Evolutionary conservation across 768 basidiomycete species (phyloP).

Genomic region (Boletus sp.): DNA sequence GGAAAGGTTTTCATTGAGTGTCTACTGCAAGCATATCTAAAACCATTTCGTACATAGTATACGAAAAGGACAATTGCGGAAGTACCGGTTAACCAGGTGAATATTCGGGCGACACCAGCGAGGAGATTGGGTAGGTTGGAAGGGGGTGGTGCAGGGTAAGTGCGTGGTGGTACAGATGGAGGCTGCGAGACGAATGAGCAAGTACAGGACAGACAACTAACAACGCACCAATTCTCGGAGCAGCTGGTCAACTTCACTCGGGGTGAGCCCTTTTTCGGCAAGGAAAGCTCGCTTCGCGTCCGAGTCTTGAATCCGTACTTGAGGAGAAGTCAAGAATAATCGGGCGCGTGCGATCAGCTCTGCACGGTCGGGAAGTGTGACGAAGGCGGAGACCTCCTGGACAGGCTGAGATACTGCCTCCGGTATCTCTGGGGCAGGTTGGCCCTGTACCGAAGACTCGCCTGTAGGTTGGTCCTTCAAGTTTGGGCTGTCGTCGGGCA

Average conservation of each 20-base stretch:
- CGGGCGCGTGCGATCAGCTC: constrained; percentile 57
- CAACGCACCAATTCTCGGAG: constrained; percentile 53
- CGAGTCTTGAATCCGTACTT: constrained; percentile 56
- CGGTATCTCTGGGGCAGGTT: neutral
- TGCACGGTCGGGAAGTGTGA: constrained; percentile 27
- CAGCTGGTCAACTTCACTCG: constrained; percentile 56
- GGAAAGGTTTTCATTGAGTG: constrained; percentile 6
- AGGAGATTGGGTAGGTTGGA: constrained; percentile 68
- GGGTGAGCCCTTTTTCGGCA: constrained; percentile 65
- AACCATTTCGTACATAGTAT: constrained; percentile 55
- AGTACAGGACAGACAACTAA: neutral
- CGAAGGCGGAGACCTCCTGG: neutral
- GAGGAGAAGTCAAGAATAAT: constrained; percentile 63
- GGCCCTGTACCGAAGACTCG: neutral
- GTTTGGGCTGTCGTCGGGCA: constrained; percentile 17
- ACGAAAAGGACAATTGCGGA: constrained; percentile 56
- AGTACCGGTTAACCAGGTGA: constrained; percentile 66
- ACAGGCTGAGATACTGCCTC: neutral
- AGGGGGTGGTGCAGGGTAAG: constrained; percentile 68
- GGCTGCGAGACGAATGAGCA: constrained; percentile 23
- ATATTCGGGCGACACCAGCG: constrained; percentile 56
- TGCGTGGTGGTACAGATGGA: constrained; percentile 64
- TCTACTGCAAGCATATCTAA: neutral
- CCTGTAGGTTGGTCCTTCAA: neutral
- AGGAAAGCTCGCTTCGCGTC: constrained; percentile 63